A percentile compares a stretch with the other conserved stretches of the same genome.
Evolutionary conservation across 768 basidiomycete species (phyloP).

Genomic region (Rossbeevera mucosa): DNA sequence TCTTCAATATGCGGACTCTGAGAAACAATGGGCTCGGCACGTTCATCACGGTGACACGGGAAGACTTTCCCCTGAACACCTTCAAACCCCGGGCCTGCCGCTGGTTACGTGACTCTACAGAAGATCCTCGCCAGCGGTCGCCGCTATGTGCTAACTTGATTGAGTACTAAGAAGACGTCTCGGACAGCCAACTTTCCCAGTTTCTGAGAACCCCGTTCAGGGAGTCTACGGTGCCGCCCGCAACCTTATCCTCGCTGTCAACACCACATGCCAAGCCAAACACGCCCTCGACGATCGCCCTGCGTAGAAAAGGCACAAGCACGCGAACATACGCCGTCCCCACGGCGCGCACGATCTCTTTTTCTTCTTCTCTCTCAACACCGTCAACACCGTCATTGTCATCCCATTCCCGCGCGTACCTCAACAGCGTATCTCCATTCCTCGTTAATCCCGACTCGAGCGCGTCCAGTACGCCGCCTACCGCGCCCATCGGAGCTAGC

Average conservation of each 20-base stretch:
- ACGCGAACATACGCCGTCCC: slow-evolving; percentile 57
- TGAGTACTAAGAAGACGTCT: background rate
- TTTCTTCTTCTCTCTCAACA: slow-evolving; percentile 20
- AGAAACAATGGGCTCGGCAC: background rate
- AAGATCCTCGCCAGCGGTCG: background rate
- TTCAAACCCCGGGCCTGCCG: background rate
- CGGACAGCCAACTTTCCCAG: slow-evolving; percentile 31
- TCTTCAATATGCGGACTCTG: background rate
- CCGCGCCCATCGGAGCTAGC: slow-evolving; percentile 65
- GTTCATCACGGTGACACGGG: background rate
- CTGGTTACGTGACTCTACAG: background rate
- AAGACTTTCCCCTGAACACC: background rate
- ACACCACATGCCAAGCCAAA: slow-evolving; percentile 42
- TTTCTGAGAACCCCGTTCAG: slow-evolving; percentile 12
- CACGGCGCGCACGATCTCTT: slow-evolving; percentile 41
- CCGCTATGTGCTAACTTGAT: background rate
- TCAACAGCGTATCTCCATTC: slow-evolving; percentile 43
- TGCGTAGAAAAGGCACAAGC: slow-evolving; percentile 65
- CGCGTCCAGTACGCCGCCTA: slow-evolving; percentile 42
- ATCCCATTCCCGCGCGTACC: slow-evolving; percentile 38
- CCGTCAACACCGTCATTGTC: slow-evolving; percentile 25
- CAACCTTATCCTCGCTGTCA: background rate
- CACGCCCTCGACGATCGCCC: slow-evolving; percentile 71
- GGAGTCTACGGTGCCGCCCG: background rate
- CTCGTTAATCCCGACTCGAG: slow-evolving; percentile 50